Evolutionary conservation across 257 asterid genomes (phyloP), one percentile per base, ranked within the genome.

Genomic region (Capsicum baccatum): DNA sequence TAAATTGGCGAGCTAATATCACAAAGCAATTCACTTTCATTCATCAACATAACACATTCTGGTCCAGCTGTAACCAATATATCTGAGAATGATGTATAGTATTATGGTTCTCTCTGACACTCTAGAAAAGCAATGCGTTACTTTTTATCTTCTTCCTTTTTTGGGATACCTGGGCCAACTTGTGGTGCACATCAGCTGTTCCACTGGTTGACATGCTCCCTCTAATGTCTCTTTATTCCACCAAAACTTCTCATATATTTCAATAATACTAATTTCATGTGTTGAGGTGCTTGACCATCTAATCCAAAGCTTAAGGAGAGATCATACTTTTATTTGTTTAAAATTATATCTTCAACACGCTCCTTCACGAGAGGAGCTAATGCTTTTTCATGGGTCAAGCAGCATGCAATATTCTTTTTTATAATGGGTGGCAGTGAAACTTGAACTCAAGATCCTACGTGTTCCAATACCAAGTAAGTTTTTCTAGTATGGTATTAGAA

Each of bases 221-320:
- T 73, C 80, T 11, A n/a, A 73, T 48, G 11, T 73, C 44, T 21
- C 39, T 73, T 48, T 13, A 73, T 73, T 73, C 60, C 80, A 19
- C 17, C 11, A 11, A 48, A 73, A 48, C 58, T 48, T 73, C 13
- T 48, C 60, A 48, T 11, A 48, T 48, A 48, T 73, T 19, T 73
- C 80, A 73, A 13, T 7, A 6, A 19, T 48, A 73, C 37, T 11
- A 12, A 0, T 12, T 73, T 19, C 80, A 73, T 48, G 42, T 19
- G 8, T 73, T 73, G 42, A 73, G 80, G 60, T 73, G 60, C 9
- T 33, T 6, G 80, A 73, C 11, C 3, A 73, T 73, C 59, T 12
- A 59, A 48, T 73, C 59, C 48, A 73, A 73, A 47, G 58, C 58
- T n/a, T 47, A 71, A 47, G 58, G 59, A 71, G 58, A 50, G 58